These are phyloP conservation scores for Colletotrichum gloeosporioides DNA, from an alignment of 2,329 filamentous ascomycete species.

Conservation along the genomic window DNA sequence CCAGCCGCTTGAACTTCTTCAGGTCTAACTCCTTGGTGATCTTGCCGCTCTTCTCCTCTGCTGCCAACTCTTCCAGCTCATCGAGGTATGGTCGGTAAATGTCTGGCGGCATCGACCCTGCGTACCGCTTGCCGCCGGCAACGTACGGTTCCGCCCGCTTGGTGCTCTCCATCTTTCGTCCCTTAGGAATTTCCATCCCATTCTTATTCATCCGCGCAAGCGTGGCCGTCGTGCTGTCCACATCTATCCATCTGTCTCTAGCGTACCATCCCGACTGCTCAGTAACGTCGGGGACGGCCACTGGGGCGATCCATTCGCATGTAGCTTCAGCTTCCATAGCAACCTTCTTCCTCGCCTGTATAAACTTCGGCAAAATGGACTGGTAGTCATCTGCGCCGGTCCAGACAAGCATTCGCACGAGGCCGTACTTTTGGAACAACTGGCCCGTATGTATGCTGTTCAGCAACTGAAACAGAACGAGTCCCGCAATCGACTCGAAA, in stretches of 20 bases:
- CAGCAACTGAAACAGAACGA: conserved; percentile 68
- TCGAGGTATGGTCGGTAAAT: conserved; percentile 46
- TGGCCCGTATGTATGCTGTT: conserved; percentile 60
- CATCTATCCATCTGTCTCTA: conserved; percentile 54
- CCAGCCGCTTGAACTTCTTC: conserved; percentile 26
- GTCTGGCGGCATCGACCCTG: conserved; percentile 30
- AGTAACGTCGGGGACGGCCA: conserved; percentile 49
- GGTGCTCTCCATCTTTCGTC: conserved; percentile 44
- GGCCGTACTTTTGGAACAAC: conserved; percentile 77
- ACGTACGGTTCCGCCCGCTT: conserved; percentile 28
- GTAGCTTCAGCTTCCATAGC: conserved; percentile 65
- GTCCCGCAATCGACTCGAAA: conserved; percentile 61
- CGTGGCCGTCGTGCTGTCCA: conserved; percentile 44
- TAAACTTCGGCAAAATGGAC: conserved; percentile 63
- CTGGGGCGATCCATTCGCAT: conserved; percentile 64
- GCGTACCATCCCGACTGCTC: conserved; percentile 26
- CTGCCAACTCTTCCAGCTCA: conserved; percentile 45
- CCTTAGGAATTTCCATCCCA: conserved; percentile 47
- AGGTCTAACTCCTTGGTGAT: background rate
- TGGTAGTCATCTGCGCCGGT: conserved; percentile 64
- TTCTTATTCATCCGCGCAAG: conserved; percentile 51
- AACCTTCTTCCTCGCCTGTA: conserved; percentile 60
- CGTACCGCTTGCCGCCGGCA: conserved; percentile 25
- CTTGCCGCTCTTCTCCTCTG: conserved; percentile 13
- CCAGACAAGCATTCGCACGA: conserved; percentile 82